Base-by-base conservation (phyloP, 2,329 filamentous ascomycete species). In the Aspergillus sp. region DNA sequence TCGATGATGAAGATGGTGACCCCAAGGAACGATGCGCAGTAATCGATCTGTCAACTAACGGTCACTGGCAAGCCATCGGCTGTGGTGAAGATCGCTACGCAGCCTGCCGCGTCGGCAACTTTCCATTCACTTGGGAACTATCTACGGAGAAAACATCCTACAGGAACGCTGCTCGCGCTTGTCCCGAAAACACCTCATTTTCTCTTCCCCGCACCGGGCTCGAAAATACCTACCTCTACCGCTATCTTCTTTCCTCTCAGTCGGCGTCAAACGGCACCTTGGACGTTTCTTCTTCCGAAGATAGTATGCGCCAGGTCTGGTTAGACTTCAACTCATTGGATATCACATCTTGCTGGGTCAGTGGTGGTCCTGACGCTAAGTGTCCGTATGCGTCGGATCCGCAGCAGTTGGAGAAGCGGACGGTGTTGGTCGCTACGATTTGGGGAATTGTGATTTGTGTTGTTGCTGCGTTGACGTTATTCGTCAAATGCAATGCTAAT, bases 401-500 rank as follows among this genome's bases (percentile, higher is more conserved):
- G 4, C 68, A 75, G 19, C 66, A 68, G 23, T 61, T 74, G 45
- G 62, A 71, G 33, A 70, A 69, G 39, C 65, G 71, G 23, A 69
- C 74, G 7, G 75, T 86, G 7, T 65, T 84, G 27, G 77, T 86
- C 20, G 80, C 83, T 2, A 78, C 77, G 0, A 75, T 85, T 19
- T 82, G 81, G 1, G 80, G 78, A 4, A 72, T 85, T 4, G 78
- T 86, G 19, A 79, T 85, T 2, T 73, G 83, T 43, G 68, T 84
- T 15, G 63, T 83, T n/a, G 75, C 79, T 0, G 77, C 74, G 0
- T 60, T 84, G 58, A 84, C 80, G 0, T 62, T 84, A 10, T 81
- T 84, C 53, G 76, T 82, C 44, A 85, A 85, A 59, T 83, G 80
- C 59, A 82, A 81, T 52, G 75, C 79, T 4, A 84, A 84, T 61